Base-by-base conservation (phyloP, 1,284 basidiomycete species). In the Cryptococcus sp. region DNA sequence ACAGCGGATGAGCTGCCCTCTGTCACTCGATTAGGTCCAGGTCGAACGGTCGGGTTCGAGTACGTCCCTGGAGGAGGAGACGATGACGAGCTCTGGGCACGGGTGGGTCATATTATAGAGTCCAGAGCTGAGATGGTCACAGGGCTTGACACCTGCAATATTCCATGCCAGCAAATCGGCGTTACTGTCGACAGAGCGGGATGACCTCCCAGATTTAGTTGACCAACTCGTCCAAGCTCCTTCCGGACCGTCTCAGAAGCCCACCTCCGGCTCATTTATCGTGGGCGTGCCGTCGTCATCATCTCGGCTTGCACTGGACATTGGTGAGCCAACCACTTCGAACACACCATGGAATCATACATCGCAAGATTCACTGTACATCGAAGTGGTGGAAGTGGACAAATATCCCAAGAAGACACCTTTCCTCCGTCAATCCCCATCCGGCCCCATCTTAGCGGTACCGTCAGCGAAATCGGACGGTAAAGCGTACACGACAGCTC, bases 41-140 rank as follows among this genome's bases (percentile, higher is more conserved):
- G 66, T 16, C 31, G 31, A 8, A 73, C 69, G 0, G 75, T 77
- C 2, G 77, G 72, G 13, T 80, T 75, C 59, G 75, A 78, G 49
- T 80, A 80, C 62, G 71, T 78, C 0, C 76, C 75, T 5, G 79
- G 79, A 0, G 77, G 74, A 5, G 79, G 79, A 2, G 79, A 80
- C 41, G 79, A 80, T 57, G 77, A 80, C 47, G 79, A 80, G 67
- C 68, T 77, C 0, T 80, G 79, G 79, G 74, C 69, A 1, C 69
- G 69, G 47, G 77, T 78, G 47, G 53, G 73, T 31, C n/a, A n/a
- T 7, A 35, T 50, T 40, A 35, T 25, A 25, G 7, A 45, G 47
- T n/a, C 17, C 16, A 8, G 2, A 10, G 31, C 31, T 35, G 13
- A 35, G 54, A 55, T 64, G 57, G 60, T 44, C 5, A 3, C 41